Percentiles rank a stretch among this genome's conserved stretches.
Evolutionary conservation across 768 basidiomycete genomes (phyloP).

Genomic region (Lentinula detonsa): DNA sequence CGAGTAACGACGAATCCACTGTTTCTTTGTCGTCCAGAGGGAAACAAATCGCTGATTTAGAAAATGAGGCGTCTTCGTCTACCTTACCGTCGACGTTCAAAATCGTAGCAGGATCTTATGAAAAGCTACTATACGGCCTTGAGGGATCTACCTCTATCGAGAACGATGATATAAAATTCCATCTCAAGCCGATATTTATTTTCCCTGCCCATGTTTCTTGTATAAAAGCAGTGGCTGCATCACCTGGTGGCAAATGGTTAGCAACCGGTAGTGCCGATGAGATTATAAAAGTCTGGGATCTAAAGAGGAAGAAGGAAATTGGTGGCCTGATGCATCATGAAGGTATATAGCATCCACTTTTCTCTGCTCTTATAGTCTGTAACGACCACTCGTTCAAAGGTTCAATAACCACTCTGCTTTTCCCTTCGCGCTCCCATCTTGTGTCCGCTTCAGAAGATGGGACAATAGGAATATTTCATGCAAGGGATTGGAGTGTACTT

Average conservation of each 20-base stretch:
- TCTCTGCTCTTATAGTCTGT: background rate
- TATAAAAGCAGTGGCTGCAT: constrained; percentile 85
- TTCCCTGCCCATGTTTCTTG: constrained; percentile 96
- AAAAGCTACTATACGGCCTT: constrained; percentile 91
- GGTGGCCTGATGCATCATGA: constrained; percentile 94
- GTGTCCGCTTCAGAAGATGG: constrained; percentile 92
- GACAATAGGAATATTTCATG: constrained; percentile 82
- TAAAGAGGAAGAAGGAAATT: constrained; percentile 86
- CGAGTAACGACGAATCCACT: background rate
- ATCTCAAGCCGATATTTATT: constrained; percentile 80
- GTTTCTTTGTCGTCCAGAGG: constrained; percentile 10
- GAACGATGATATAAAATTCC: constrained; percentile 24
- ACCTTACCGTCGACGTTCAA: constrained; percentile 64
- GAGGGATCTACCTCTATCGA: constrained; percentile 50
- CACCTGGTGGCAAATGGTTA: constrained; percentile 92
- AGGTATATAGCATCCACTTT: constrained; percentile 42
- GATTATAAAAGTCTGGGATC: constrained; percentile 95
- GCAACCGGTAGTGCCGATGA: constrained; percentile 96
- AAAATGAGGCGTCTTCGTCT: constrained; percentile 8
- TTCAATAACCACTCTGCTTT: constrained; percentile 83
- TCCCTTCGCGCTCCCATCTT: constrained; percentile 85
- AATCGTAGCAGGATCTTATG: constrained; percentile 90
- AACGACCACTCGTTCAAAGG: constrained; percentile 38
- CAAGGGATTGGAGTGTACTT: constrained; percentile 90
- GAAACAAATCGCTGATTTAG: constrained; percentile 13